These are phyloP conservation scores for Colletotrichum destructivum DNA, from an alignment of 2,329 filamentous ascomycete genomes.

Conservation along the genomic window DNA sequence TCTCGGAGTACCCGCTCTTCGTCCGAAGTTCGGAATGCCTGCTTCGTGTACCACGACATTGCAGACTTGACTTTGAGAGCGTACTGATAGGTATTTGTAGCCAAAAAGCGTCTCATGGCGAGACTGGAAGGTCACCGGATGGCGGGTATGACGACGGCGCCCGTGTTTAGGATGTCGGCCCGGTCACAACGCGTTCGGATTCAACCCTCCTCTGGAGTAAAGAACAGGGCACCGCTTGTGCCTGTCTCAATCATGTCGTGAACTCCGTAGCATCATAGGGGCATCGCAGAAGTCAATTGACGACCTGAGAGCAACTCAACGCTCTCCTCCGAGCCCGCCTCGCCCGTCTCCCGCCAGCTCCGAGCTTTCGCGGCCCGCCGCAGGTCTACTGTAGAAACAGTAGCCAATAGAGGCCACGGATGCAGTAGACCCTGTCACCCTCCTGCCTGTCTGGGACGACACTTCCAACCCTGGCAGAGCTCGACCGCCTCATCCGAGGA, in stretches of 20 bases:
- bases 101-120: conserved; percentile 39
- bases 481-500: conserved; percentile 39
- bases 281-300: conserved; percentile 17
- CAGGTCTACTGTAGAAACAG: background rate
- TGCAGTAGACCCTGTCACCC: background rate
- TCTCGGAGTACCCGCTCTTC: conserved; percentile 38
- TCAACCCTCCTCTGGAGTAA: background rate
- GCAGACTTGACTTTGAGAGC: conserved; percentile 6
- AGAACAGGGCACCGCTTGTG: conserved; percentile 8
- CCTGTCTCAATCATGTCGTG: conserved; percentile 7
- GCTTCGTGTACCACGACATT: background rate
- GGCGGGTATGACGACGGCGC: background rate
- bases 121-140: conserved; percentile 29
- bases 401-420: conserved; percentile 25
- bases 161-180: conserved; percentile 11
- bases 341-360: conserved; percentile 36
- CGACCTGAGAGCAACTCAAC: background rate
- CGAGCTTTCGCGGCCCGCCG: conserved; percentile 35
- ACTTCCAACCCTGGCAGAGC: conserved; percentile 24
- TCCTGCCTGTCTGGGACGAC: conserved; percentile 28
- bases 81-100: background rate
- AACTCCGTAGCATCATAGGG: conserved; percentile 1
- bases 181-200: conserved; percentile 19
- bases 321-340: conserved; percentile 34
- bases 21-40: conserved; percentile 37